These are phyloP conservation scores for Ceratocystis diversiconidia DNA, from an alignment of 2,329 filamentous ascomycete species.

Conservation along the genomic window DNA sequence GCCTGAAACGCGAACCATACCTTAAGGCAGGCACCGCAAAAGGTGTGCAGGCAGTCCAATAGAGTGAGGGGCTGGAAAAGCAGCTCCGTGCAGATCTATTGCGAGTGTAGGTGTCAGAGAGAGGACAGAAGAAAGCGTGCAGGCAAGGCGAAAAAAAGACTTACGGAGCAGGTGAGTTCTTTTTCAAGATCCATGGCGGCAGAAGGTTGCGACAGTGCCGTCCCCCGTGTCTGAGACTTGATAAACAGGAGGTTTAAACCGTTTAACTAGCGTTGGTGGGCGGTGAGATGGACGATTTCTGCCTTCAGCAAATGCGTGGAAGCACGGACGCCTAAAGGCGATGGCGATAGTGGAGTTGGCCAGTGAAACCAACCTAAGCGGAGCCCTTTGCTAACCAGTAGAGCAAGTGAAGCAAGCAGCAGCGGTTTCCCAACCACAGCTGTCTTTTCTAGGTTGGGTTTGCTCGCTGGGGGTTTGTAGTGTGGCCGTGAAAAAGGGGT, in stretches of 20 bases:
- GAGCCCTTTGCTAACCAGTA: background rate
- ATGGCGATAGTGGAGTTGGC: background rate
- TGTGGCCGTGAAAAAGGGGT: background rate
- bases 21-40: constrained; percentile 87
- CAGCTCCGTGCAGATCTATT: constrained; percentile 88
- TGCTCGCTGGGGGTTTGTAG: background rate
- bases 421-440: background rate
- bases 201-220: background rate
- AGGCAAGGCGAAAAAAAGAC: constrained; percentile 26
- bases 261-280: background rate
- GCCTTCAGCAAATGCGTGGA: background rate
- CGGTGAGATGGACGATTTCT: no score
- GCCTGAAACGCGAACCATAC: constrained; percentile 88
- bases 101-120: constrained; percentile 4
- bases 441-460: background rate
- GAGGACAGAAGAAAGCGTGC: background rate
- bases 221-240: background rate
- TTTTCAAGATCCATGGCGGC: constrained; percentile 59
- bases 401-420: background rate
- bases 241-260: background rate
- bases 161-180: constrained; percentile 87
- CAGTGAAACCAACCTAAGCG: background rate
- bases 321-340: background rate
- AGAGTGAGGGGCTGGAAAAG: constrained; percentile 82
- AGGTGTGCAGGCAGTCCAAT: constrained; percentile 88